Conservation (phyloP, 495 filamentous ascomycete genomes). For the Penicillium ochrochloron region DNA sequence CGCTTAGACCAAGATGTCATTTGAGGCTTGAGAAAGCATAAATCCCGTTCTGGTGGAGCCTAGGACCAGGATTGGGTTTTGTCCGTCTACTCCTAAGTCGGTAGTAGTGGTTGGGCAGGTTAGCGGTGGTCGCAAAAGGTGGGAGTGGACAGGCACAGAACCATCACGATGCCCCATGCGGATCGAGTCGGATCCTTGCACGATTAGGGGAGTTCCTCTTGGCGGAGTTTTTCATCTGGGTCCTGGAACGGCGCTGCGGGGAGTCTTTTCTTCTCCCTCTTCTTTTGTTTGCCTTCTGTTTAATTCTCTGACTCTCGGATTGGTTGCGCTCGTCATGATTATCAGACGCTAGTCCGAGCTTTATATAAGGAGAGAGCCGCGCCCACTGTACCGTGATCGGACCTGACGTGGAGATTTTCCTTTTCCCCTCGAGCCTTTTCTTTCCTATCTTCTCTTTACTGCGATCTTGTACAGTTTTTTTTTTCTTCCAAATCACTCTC, state of each 20-base stretch:
- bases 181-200: conserved; percentile 39
- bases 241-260: conserved; percentile 6
- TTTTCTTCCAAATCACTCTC: neutral
- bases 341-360: conserved; percentile 38
- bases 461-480: neutral
- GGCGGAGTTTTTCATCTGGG: conserved; percentile 13
- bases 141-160: conserved; percentile 40
- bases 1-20: conserved; percentile 2
- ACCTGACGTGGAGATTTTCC: conserved; percentile 24
- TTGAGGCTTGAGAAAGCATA: conserved; percentile 1
- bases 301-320: conserved; percentile 13
- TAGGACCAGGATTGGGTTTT: conserved; percentile 11
- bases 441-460: neutral
- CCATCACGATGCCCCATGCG: conserved; percentile 36
- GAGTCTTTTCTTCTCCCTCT: neutral
- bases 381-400: conserved; percentile 23
- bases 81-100: neutral
- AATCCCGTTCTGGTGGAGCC: conserved; percentile 31
- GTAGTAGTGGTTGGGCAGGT: conserved; percentile 18
- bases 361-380: conserved; percentile 45
- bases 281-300: conserved; percentile 4
- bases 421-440: conserved; percentile 13
- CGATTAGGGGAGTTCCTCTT: conserved; percentile 19
- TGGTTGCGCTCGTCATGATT: conserved; percentile 35
- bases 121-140: conserved; percentile 20